Evolutionary conservation across 768 basidiomycete species (phyloP).

Genomic region (Suillus occidentalis): DNA sequence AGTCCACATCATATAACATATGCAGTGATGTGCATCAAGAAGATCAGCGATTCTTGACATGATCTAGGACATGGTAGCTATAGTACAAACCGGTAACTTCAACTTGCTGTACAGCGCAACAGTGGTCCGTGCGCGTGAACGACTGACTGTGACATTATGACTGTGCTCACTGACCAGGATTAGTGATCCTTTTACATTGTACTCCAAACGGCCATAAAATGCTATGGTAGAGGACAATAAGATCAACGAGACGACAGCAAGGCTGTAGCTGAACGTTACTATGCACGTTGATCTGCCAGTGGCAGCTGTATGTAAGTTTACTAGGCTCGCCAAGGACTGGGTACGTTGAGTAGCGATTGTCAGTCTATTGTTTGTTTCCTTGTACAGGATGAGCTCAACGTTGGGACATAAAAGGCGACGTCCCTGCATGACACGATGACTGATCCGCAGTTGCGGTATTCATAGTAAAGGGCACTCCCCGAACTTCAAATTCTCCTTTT

Average conservation of each 20-base stretch:
- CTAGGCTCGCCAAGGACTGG: too few relatives aligned
- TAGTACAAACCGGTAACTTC: background rate
- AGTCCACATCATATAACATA: background rate
- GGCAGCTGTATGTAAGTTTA: background rate
- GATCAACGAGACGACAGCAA: background rate
- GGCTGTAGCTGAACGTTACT: slow-evolving; percentile 1
- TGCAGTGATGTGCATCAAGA: background rate
- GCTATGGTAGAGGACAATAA: background rate
- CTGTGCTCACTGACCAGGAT: too few relatives aligned
- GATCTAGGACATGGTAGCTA: too few relatives aligned
- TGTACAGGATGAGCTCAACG: background rate
- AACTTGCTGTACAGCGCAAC: background rate
- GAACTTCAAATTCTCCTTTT: background rate
- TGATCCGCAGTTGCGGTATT: background rate
- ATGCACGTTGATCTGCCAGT: background rate
- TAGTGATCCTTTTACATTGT: background rate
- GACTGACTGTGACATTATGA: background rate
- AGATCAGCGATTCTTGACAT: background rate
- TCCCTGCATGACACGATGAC: background rate
- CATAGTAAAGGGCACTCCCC: background rate
- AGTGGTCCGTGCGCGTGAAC: background rate
- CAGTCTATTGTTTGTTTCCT: background rate
- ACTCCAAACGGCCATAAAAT: background rate
- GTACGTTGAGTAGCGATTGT: too few relatives aligned
- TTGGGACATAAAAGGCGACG: background rate